Evolutionary conservation across 73 alveolate species (phyloP), one percentile per base, ranked within the genome.

Genomic region (Durusdinium trenchii): DNA sequence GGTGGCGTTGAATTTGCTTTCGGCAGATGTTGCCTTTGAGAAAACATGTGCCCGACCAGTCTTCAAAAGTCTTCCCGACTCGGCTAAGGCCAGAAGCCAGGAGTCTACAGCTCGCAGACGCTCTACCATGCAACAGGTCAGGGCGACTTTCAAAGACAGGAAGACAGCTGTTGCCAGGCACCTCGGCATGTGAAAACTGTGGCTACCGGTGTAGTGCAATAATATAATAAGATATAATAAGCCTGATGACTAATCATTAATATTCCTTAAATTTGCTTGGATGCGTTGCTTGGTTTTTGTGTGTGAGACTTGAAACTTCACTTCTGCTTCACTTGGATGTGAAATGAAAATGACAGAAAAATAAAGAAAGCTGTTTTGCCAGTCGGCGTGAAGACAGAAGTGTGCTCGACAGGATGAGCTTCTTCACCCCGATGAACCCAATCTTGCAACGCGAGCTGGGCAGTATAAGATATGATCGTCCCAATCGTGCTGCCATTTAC

Each of bases 381-480:
- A 2, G 30, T 23, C 69, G 69, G 30, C 73, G 18, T 32, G 18
- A 23, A 60, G 73, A 60, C 18, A 60, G 1, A 60, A 23, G 18
- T 60, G 73, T n/a, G n/a, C n/a, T n/a, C n/a, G n/a, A n/a, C 48
- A 84, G 94, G 94, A 84, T 84, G 94, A 84, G 94, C 76, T 84
- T 84, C 75, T 84, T 45, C 94, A 84, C 94, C 14, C 94, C 94
- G 4, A 20, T 84, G 94, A 84, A 50, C 52, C 73, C 94, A 1
- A 75, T 51, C 40, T 36, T 84, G 67, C 71, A 48, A 48, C 67
- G 91, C 30, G 91, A 81, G 51, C 50, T 81, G 43, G 91, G 91
- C 30, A 81, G 91, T 35, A 81, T 81, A 26, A 20, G 71, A 30
- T 38, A n/a, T n/a, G n/a, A n/a, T n/a, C n/a, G 35, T 45, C 30